Evolutionary conservation across 805 yeast genomes (phyloP), one percentile per base, ranked within the genome.

Genomic region (Zygotorulaspora chibaensis): DNA sequence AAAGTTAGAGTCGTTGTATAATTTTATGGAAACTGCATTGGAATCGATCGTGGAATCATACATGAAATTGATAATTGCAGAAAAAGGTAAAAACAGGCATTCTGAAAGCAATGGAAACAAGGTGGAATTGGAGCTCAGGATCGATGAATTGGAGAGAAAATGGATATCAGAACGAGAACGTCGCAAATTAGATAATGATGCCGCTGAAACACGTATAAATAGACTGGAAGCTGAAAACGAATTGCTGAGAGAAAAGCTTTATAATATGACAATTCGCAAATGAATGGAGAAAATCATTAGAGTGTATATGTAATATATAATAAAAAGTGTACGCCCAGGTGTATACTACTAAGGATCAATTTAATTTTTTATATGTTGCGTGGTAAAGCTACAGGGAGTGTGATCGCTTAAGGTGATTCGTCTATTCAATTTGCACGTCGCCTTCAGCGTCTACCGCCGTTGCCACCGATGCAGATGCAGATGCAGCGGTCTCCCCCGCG

Each of bases 81-180:
- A 53, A 35, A 46, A 37, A 15, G 52, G 35, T 34, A 35, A 53
- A 45, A 51, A 23, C 30, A 33, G 11, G 36, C 43, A 42, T n/a
- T 33, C 45, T 12, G 53, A 58, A 26, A 53, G 45, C 23, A 42
- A 36, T 2, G 25, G 7, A 20, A 42, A 18, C 23, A 47, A 57
- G 36, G 74, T 76, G 13, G 64, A 76, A 27, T 62, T 73, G 38
- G 70, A 69, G 45, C 54, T 80, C 38, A 69, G 88, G 44, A 67
- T 83, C 12, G 81, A 79, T 18, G 88, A 82, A 52, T 61, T 85
- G 35, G 77, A 79, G 34, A 77, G 71, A 50, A 71, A 83, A 55
- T 82, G 87, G 83, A 80, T 81, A 55, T 72, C 80, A 5, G 90
- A 85, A 51, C 69, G 88, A 49, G 93, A 84, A 60, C 76, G 84